Base-by-base conservation (phyloP, 768 basidiomycete species). In the Lentinula lateritia region DNA sequence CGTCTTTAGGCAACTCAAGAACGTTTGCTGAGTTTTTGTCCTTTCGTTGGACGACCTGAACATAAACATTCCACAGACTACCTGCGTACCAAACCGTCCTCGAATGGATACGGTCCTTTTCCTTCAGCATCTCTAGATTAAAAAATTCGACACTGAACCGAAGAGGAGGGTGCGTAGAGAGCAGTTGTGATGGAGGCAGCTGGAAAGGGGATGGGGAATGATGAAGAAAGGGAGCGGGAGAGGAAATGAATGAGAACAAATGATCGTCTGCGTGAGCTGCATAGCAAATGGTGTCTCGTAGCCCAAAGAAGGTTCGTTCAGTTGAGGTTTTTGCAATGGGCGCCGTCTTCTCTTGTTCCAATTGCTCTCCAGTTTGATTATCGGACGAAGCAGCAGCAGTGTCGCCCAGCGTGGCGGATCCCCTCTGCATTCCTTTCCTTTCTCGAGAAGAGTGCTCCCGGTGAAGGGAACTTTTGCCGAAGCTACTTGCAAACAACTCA, bases 91-190 rank as follows among this genome's bases (percentile, higher is more conserved):
- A 95, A 58, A 95, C 80, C 2, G 94, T 97, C 59, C 87, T 85
- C 7, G 90, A 92, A 71, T 95, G 87, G 55, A 92, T 72, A 15
- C 93, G 80, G 55, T 86, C 85, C 74, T 95, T 96, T 75, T 96
- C 94, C 61, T 87, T 88, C 42, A 97, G 79, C 38, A 79, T 74
- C 63, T 90, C 88, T 18, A 93, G 81, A 67, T 90, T 89, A 89
- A 91, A 95, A 70, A 96, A 96, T 72, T 96, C 94, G 56, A 93
- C 91, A 8, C 85, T 84, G 69, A 96, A 93, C 20, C 94, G 83
- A 73, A 80, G 90, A 0, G 95, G 95, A 50, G 89, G 86, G 68
- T 85, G 84, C n/a, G 82, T 77, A 0, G 87, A 82, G 87, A 88
- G 92, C 18, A 38, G 53, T 38, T 55, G 38, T 15, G 36, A 12